Conservation (phyloP, 352 stramenopile genomes). For the Halophytophthora batemanensis region DNA sequence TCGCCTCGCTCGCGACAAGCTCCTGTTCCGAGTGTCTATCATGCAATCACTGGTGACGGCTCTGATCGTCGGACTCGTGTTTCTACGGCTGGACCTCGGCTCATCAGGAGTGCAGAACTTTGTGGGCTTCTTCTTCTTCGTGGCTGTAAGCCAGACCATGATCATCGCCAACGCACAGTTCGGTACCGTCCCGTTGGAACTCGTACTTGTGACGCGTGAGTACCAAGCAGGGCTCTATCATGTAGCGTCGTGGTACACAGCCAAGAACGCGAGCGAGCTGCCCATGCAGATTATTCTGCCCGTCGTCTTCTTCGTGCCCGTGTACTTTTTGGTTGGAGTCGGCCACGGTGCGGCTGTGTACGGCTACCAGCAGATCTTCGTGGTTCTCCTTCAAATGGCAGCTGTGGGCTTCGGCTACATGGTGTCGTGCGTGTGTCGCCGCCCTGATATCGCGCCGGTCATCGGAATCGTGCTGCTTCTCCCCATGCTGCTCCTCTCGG, state of each 20-base stretch:
- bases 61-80: constrained; percentile 28
- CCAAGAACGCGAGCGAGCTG: constrained; percentile 38
- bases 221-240: constrained; percentile 27
- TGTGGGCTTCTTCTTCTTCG: constrained; percentile 30
- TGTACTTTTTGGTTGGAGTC: constrained; percentile 34
- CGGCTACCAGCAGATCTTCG: constrained; percentile 21
- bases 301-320: constrained; percentile 23
- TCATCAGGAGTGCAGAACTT: constrained; percentile 27
- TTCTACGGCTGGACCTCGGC: constrained; percentile 22
- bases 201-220: constrained; percentile 24
- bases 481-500: constrained; percentile 34
- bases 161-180: constrained; percentile 23
- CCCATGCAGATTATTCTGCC: constrained; percentile 28
- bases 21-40: constrained; percentile 20
- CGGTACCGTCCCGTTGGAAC: constrained; percentile 17
- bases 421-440: constrained; percentile 23
- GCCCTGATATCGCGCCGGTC: constrained; percentile 21
- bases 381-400: constrained; percentile 26
- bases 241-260: constrained; percentile 23
- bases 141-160: constrained; percentile 36
- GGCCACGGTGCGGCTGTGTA: constrained; percentile 10
- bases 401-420: constrained; percentile 30
- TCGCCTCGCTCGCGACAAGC: constrained; percentile 29
- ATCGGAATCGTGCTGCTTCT: constrained; percentile 24
- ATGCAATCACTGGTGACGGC: constrained; percentile 20